Evolutionary conservation across 2,329 filamentous ascomycete species (phyloP).

Genomic region (Exophiala sp.): DNA sequence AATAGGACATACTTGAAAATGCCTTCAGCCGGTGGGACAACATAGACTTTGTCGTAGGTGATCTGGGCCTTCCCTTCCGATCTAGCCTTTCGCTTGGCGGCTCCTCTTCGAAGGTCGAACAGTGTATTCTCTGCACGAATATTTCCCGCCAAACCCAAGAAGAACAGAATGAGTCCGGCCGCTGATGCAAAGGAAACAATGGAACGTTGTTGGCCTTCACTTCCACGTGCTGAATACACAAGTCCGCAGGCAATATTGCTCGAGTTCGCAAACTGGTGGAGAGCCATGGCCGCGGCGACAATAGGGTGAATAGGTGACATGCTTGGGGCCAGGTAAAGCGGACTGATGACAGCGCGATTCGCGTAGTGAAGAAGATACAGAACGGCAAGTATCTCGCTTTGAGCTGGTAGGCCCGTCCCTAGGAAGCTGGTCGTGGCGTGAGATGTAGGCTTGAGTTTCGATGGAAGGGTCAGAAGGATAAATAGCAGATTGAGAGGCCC

Average conservation of each 20-base stretch:
- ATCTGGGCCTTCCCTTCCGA: slow-evolving; percentile 35
- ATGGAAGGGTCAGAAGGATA: slow-evolving; percentile 64
- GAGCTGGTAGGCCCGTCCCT: slow-evolving; percentile 31
- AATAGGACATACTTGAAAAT: slow-evolving; percentile 72
- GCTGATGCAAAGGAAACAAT: slow-evolving; percentile 26
- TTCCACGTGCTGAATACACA: slow-evolving; percentile 35
- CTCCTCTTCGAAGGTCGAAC: slow-evolving; percentile 72
- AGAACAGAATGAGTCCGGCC: slow-evolving; percentile 68
- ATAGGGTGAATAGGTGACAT: slow-evolving; percentile 81
- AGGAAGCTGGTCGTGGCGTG: slow-evolving; percentile 18
- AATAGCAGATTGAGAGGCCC: slow-evolving; percentile 74
- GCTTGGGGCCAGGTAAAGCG: slow-evolving; percentile 72
- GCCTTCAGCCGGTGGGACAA: slow-evolving; percentile 72
- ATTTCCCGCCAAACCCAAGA: slow-evolving; percentile 69
- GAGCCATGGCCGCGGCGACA: slow-evolving; percentile 58
- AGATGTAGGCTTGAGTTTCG: slow-evolving; percentile 33
- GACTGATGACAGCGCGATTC: slow-evolving; percentile 80
- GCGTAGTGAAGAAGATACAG: slow-evolving; percentile 73
- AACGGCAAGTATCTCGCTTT: slow-evolving; percentile 35
- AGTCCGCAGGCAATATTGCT: slow-evolving; percentile 74
- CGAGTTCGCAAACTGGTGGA: slow-evolving; percentile 77
- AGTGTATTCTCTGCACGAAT: slow-evolving; percentile 87
- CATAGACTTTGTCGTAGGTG: slow-evolving; percentile 73
- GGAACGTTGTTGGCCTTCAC: slow-evolving; percentile 46
- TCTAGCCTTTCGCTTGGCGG: slow-evolving; percentile 39